Conservation (phyloP, 768 basidiomycete genomes). For the Aureoboletus auriporus region DNA sequence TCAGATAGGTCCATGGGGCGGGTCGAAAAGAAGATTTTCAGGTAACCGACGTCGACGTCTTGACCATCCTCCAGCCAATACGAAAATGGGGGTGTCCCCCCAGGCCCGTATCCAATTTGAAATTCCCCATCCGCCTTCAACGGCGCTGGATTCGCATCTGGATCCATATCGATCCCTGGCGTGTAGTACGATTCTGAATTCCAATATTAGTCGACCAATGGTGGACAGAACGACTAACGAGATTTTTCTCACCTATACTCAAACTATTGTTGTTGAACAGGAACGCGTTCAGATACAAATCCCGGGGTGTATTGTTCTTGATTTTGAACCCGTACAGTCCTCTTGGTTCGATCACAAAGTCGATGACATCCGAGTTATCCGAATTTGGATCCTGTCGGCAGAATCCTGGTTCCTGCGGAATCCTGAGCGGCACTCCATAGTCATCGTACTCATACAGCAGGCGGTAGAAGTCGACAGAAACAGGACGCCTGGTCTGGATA, state of each 20-base stretch:
- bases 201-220: background rate
- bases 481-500: background rate
- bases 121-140: slow-evolving; percentile 8
- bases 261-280: slow-evolving; percentile 41
- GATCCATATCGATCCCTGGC: background rate
- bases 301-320: slow-evolving; percentile 4
- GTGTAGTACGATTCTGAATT: slow-evolving; percentile 8
- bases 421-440: background rate
- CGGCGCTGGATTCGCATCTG: slow-evolving; percentile 2
- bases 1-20: slow-evolving; percentile 31
- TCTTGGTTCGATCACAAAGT: slow-evolving; percentile 20
- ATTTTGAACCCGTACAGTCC: slow-evolving; percentile 31
- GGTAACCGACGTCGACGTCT: slow-evolving; percentile 37
- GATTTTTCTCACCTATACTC: slow-evolving; percentile 27
- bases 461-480: slow-evolving; percentile 12
- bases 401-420: slow-evolving; percentile 1
- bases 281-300: slow-evolving; percentile 38
- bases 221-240: background rate
- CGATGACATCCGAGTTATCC: slow-evolving; percentile 5
- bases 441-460: slow-evolving; percentile 1
- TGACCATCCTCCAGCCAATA: slow-evolving; percentile 20
- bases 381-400: background rate
- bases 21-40: slow-evolving; percentile 42
- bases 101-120: slow-evolving; percentile 41
- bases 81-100: slow-evolving; percentile 6